phyloP scores from a whole-genome alignment of 1,284 basidiomycete species.

The Volvariella surrecta region DNA sequence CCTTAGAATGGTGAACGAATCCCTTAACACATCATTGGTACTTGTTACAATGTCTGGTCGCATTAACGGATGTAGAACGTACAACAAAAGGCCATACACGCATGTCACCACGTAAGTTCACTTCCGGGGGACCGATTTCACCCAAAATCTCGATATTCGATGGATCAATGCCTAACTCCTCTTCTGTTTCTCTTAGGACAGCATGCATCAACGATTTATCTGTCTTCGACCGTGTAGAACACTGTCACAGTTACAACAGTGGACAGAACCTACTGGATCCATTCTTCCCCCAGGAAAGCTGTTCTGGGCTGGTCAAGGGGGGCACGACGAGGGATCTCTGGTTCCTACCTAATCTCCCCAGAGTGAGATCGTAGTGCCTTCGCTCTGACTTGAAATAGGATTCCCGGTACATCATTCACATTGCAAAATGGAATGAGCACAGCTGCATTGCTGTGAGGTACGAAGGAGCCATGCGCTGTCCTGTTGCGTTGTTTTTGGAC shows the following conservation, averaged over 20 bases:
- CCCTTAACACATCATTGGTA: slow-evolving; percentile 35
- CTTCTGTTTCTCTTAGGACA: slow-evolving; percentile 65
- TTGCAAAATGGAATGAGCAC: slow-evolving; percentile 73
- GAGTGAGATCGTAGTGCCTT: slow-evolving; percentile 57
- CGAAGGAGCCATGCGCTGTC: neutral
- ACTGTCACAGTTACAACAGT: slow-evolving; percentile 1
- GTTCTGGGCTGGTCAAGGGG: slow-evolving; percentile 2
- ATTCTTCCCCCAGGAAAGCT: slow-evolving; percentile 77
- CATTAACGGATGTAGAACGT: slow-evolving; percentile 20
- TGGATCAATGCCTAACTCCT: slow-evolving; percentile 60
- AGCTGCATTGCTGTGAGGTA: slow-evolving; percentile 39
- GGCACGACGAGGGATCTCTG: neutral
- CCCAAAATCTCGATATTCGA: slow-evolving; percentile 58
- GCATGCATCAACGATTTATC: slow-evolving; percentile 46
- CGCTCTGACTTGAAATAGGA: slow-evolving; percentile 67
- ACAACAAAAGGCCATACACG: slow-evolving; percentile 72
- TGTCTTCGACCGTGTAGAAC: slow-evolving; percentile 27
- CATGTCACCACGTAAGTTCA: slow-evolving; percentile 48
- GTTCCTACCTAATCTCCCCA: slow-evolving; percentile 69
- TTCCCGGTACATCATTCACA: slow-evolving; percentile 51
- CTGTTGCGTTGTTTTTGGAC: slow-evolving; percentile 9
- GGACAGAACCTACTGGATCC: slow-evolving; percentile 39
- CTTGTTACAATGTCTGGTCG: too few species aligned
- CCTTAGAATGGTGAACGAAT: slow-evolving; percentile 37
- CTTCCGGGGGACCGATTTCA: slow-evolving; percentile 50